Evolutionary conservation across 208 protist species (phyloP), one percentile per base, ranked within the genome.

Genomic region (Trypanosoma scelopori): DNA sequence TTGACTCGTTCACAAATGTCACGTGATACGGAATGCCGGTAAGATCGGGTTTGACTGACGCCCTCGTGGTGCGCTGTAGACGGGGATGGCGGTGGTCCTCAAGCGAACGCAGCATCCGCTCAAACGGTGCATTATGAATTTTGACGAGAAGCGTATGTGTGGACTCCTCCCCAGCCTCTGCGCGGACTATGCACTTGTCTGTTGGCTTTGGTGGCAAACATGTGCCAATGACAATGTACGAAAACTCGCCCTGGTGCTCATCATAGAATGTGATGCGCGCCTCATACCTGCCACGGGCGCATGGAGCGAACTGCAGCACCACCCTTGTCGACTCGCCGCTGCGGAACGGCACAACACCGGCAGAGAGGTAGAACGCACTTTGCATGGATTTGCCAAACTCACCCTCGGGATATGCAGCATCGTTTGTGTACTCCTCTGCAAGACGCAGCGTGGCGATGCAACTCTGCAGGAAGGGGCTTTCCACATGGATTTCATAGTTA

Each of bases 191-290:
- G 30, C 58, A 45, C 18, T 64, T 65, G 18, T 94, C 84, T 9
- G 58, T 55, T 9, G 86, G 71, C 45, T 81, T 79, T 28, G 91
- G 89, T 55, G 74, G 60, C 23, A 53, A 63, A 53, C 79, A 91
- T 16, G 64, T 88, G 28, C 79, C 92, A 43, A 82, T 64, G 22
- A 98, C 52, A 47, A 83, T 52, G 68, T 89, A 92, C 30, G 90
- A 88, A 65, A 97, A 96, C 78, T 98, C 95, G 30, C 95, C 95
- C 49, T 93, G 84, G 4, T 59, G 55, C 53, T 91, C 88, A 69
- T 97, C 95, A 27, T 79, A 71, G 73, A 98, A 95, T 28, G 89
- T 85, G 20, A 97, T 65, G 28, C 66, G 59, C 49, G 87, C 77
- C 46, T 63, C 53, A 63, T 98, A 97, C 11, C 61, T 61, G 25